Percentiles rank a stretch among this genome's conserved stretches.
Conservation (phyloP, 257 asterid genomes). For the Nicotiana attenuata region DNA sequence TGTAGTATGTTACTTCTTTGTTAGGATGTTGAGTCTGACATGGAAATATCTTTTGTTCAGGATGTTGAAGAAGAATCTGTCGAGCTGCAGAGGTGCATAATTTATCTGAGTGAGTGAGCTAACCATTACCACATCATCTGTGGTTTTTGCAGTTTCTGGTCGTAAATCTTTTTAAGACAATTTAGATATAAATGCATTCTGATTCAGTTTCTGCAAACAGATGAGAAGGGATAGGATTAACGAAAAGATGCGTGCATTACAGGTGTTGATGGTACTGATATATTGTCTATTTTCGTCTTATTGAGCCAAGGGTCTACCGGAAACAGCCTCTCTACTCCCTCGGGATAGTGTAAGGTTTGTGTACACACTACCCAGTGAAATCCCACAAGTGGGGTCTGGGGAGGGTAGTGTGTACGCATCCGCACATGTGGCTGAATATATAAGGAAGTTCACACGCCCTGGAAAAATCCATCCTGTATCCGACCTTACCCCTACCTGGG, state of each 20-base stretch:
- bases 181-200: constrained; percentile 8
- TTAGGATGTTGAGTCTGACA: not conserved
- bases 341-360: too few relatives aligned
- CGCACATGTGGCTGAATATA: too few relatives aligned
- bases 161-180: not conserved
- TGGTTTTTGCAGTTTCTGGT: not conserved
- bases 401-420: too few relatives aligned
- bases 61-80: constrained; percentile 67
- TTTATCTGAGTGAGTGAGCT: constrained; percentile 92
- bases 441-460: too few relatives aligned
- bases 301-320: too few relatives aligned
- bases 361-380: too few relatives aligned
- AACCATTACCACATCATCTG: not conserved
- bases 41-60: constrained; percentile 33
- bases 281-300: too few relatives aligned
- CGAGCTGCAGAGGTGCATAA: constrained; percentile 96
- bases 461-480: too few relatives aligned
- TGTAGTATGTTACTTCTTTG: constrained; percentile 2
- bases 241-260: constrained; percentile 61
- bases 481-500: too few relatives aligned
- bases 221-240: constrained; percentile 86
- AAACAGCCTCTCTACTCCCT: too few relatives aligned
- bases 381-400: too few relatives aligned
- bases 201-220: constrained; percentile 37
- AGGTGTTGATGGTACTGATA: too few relatives aligned